Evolutionary conservation across 129 eudicot genomes (phyloP), one percentile per base, ranked within the genome.

Genomic region (Arctium lappa): DNA sequence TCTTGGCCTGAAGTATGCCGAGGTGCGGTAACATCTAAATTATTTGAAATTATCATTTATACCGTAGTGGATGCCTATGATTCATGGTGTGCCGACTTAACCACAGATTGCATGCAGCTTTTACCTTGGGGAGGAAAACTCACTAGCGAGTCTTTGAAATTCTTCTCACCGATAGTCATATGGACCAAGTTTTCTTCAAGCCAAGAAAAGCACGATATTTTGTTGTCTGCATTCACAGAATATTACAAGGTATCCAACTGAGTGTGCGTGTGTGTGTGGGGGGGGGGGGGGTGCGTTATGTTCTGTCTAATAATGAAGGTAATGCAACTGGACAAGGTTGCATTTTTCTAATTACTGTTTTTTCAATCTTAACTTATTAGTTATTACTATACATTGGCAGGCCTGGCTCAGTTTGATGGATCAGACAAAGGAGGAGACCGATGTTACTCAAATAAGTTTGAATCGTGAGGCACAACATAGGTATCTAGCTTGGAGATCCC

Each of bases 121-220:
- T 91, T 95, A 69, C 99, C 99, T 63, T 93, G 99, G 99, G 98
- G 99, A 74, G 99, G 99, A 85, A 89, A 90, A 80, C 83, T 95
- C 62, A 95, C 97, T 0, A 76, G 92, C 72, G 98, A 95, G 80
- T 93, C 98, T n/a, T 72, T 95, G 87, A 90, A 88, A 84, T 95
- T 95, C 81, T 95, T 95, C 90, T 95, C 99, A 68, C 99, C 99
- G 22, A 90, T 95, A 38, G 95, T 93, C 66, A 88, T 95, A 85
- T 95, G 99, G 99, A 93, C 91, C 80, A 93, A 80, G 90, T 95
- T 91, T 76, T 82, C 90, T 79, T 83, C 99, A 16, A 83, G 88
- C 89, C 81, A 84, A 83, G 69, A 85, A 77, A 93, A 90, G 71
- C 85, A 93, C 38, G 34, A 89, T 63, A 79, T 75, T 4, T 82